Base-by-base conservation (phyloP, 1,284 basidiomycete species). In the Chalciporus piperatoides region DNA sequence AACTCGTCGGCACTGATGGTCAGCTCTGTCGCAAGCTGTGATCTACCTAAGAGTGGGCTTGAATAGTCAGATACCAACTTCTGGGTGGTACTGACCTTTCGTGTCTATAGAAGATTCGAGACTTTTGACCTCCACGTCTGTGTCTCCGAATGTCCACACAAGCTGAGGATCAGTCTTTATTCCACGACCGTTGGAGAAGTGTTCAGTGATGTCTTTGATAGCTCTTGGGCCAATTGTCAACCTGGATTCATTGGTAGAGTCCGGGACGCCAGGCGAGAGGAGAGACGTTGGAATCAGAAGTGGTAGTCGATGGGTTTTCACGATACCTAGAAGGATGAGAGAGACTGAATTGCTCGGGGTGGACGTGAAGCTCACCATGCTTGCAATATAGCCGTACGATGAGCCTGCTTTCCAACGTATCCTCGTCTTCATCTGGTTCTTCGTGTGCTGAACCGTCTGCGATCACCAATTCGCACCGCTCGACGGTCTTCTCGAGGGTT, bases 121-220 rank as follows among this genome's bases (percentile, higher is more conserved):
- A 58, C 81, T 90, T 57, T 78, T 82, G 24, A 91, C 74, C 27
- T 75, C 71, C 2, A 91, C 81, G 41, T 90, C 83, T 1, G 71
- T 67, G 35, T 81, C 76, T 17, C 72, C 76, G 60, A 91, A 90
- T 25, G 70, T 79, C 88, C 89, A 91, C 3, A 86, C 76, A 9
- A 91, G 74, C 59, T 88, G 84, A 17, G 86, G 84, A 58, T 91
- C 88, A 17, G 73, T 77, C 59, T 82, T 86, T 24, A 70, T 63
- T 6, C 80, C 78, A 56, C 77, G 81, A 7, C 78, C 69, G 17
- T 77, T 68, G 0, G 85, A 80, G 54, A 91, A 91, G 61, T 90
- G 87, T 39, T 90, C 88, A n/a, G 90, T 77, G 63, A 91, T 80
- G 58, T 88, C 85, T 61, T 76, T 82, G 41, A 91, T 66, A 5